Base-by-base conservation (phyloP, 2,329 filamentous ascomycete species). In the Neoscytalidium dimidiatum region DNA sequence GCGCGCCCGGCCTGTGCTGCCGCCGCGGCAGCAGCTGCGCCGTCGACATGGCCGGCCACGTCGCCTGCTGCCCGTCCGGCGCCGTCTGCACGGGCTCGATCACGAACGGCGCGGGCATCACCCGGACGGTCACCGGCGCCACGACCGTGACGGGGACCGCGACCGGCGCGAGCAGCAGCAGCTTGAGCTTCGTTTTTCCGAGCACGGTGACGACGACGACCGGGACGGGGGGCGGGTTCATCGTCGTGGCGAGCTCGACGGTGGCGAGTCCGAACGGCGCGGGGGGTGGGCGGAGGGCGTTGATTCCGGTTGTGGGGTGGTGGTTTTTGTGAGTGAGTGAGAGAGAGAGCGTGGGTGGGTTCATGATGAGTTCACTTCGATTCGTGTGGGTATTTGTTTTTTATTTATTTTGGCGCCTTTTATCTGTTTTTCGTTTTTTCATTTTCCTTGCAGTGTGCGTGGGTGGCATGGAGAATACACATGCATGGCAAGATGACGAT, bases 41-140 rank as follows among this genome's bases (percentile, higher is more conserved):
- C 46, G 80, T 81, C 58, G 87, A 89, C 74, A 75, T 76, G 44
- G 83, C 81, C 41, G 81, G 85, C 62, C 80, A 87, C 67, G 83
- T 88, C 62, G 87, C 86, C 26, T 89, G 87, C 79, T 89, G 87
- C 75, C 86, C 86, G 0, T 79, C 76, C 28, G 82, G 84, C 58
- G 83, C 83, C 14, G 82, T 78, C 29, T 89, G 87, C 71, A 88
- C 86, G 0, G 87, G 87, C 8, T 41, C 38, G 38, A 11, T 41
- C 2, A 82, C 79, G 8, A 79, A 88, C 35, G 56, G 61, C 57
- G 41, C 63, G 13, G 68, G 63, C 44, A 17, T 23, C 3, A 57
- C 35, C 14, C 23, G 19, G 11, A 14, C 43, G 14, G 62, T 23
- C 21, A 14, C 21, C 8, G 51, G 28, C 38, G 56, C 31, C 8